Conservation (phyloP, 2,329 filamentous ascomycete genomes). For the Fusarium equiseti region DNA sequence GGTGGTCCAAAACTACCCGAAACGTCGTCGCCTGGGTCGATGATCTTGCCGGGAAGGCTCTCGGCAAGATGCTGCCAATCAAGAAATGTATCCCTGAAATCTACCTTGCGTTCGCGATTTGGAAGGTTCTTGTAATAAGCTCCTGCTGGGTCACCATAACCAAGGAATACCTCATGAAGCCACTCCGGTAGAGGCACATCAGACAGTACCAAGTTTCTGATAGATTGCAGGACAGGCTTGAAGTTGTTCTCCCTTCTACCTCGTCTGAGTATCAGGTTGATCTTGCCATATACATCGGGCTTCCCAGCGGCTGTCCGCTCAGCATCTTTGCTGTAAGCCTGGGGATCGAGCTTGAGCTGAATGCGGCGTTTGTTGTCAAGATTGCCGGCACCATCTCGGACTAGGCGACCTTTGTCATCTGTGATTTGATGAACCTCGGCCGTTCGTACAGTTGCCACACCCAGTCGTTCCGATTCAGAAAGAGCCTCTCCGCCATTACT, state of each 20-base stretch:
- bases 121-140: slow-evolving; percentile 87
- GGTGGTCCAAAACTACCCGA: slow-evolving; percentile 84
- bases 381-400: slow-evolving; percentile 70
- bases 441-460: slow-evolving; percentile 78
- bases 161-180: slow-evolving; percentile 97
- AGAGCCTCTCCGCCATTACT: slow-evolving; percentile 64
- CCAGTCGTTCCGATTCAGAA: slow-evolving; percentile 69
- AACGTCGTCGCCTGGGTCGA: slow-evolving; percentile 81
- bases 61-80: slow-evolving; percentile 95
- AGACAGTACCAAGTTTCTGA: slow-evolving; percentile 85
- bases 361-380: slow-evolving; percentile 79
- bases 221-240: slow-evolving; percentile 90
- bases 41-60: slow-evolving; percentile 86
- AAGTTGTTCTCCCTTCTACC: slow-evolving; percentile 96
- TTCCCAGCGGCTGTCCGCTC: slow-evolving; percentile 74
- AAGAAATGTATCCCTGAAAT: slow-evolving; percentile 94
- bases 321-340: slow-evolving; percentile 81
- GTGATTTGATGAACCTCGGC: slow-evolving; percentile 88
- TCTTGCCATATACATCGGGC: slow-evolving; percentile 81
- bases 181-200: slow-evolving; percentile 89
- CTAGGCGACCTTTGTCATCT: slow-evolving; percentile 82
- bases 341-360: slow-evolving; percentile 83
- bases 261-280: slow-evolving; percentile 88
- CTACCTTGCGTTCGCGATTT: slow-evolving; percentile 81
- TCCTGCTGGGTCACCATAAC: slow-evolving; percentile 91